Percentiles rank a stretch among this genome's conserved stretches.
phyloP scores from a whole-genome alignment of 139 green algal genomes.

The Chlorella ohadii region DNA sequence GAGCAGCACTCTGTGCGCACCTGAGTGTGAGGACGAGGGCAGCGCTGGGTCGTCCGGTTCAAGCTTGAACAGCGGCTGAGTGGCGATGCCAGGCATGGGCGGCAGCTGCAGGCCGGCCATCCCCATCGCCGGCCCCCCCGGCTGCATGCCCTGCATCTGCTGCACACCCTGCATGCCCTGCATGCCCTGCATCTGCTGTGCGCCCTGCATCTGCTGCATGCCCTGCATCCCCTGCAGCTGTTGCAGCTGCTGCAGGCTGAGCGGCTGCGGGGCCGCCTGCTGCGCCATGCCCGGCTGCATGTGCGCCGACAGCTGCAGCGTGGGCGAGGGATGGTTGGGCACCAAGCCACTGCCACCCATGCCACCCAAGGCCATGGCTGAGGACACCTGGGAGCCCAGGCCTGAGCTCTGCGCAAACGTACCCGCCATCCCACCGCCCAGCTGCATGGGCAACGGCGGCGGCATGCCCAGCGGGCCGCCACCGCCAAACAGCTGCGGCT shows the following conservation, averaged over 20 bases:
- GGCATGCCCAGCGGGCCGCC: background rate
- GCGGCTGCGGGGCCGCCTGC: too few species aligned
- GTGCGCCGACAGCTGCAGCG: background rate
- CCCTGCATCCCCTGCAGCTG: background rate
- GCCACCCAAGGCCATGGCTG: slow-evolving; percentile 1
- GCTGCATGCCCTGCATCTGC: too few species aligned
- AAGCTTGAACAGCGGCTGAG: slow-evolving; percentile 11
- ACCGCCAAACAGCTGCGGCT: slow-evolving; percentile 10
- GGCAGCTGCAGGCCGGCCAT: background rate
- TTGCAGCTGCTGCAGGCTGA: too few species aligned
- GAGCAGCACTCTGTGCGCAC: too few species aligned
- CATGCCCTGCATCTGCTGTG: too few species aligned
- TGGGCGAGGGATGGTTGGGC: background rate
- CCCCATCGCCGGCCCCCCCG: background rate
- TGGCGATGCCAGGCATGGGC: background rate
- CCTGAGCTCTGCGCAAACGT: background rate
- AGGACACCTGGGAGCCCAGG: background rate
- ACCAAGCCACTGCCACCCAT: background rate
- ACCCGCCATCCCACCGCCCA: background rate
- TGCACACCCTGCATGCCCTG: too few species aligned
- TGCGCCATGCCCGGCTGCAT: background rate
- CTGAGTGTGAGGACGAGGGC: slow-evolving; percentile 37
- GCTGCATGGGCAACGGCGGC: background rate
- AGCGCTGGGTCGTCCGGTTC: slow-evolving; percentile 1
- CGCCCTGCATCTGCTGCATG: background rate